Conservation (phyloP, 305 asterid genomes). For the Solanum aculeatissimum region DNA sequence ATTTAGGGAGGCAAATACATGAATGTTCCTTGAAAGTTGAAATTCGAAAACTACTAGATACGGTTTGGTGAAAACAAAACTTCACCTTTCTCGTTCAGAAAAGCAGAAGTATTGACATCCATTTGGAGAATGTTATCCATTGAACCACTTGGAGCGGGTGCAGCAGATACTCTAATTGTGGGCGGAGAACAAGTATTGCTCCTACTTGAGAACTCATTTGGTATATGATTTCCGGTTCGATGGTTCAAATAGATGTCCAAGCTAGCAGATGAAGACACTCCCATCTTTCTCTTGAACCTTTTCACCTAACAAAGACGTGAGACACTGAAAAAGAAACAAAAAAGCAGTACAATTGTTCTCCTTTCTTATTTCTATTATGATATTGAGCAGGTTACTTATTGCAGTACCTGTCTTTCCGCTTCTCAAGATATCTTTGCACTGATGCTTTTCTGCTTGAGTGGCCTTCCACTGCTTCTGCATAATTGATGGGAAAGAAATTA, state of each 20-base stretch:
- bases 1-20: background rate
- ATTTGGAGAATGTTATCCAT: conserved; percentile 31
- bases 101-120: conserved; percentile 32
- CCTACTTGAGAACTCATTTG: conserved; percentile 28
- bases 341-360: conserved; percentile 16
- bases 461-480: conserved; percentile 42
- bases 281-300: conserved; percentile 88
- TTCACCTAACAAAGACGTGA: conserved; percentile 74
- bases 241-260: conserved; percentile 47
- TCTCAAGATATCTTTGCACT: conserved; percentile 87
- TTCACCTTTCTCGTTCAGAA: conserved; percentile 16
- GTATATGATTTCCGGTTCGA: conserved; percentile 38
- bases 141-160: conserved; percentile 39
- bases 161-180: conserved; percentile 38
- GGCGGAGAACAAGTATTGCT: conserved; percentile 37
- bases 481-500: background rate
- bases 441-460: conserved; percentile 75
- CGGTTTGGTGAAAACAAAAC: background rate
- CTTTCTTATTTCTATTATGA: conserved; percentile 9
- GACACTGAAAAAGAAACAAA: conserved; percentile 29
- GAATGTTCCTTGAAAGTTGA: background rate
- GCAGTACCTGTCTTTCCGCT: conserved; percentile 87
- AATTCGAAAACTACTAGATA: background rate
- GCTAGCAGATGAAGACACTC: conserved; percentile 40
- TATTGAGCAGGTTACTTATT: conserved; percentile 8